Evolutionary conservation across 2,329 filamentous ascomycete genomes (phyloP).

Genomic region (Thielaviopsis punctulata): DNA sequence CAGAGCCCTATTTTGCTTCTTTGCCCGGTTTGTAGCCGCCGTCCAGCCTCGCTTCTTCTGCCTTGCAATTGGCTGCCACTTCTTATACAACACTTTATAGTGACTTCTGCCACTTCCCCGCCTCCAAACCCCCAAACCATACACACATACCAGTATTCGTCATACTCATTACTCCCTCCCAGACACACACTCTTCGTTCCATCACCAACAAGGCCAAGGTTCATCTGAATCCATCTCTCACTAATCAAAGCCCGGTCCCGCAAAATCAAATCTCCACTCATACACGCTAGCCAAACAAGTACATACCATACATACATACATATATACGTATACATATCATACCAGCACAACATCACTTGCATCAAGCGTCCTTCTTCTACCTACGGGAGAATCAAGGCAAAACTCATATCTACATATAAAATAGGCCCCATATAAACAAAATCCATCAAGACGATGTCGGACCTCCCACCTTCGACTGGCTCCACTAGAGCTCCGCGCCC

Average conservation of each 20-base stretch:
- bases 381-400: neutral
- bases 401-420: neutral
- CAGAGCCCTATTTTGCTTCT: neutral
- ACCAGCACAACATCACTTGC: neutral
- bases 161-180: neutral
- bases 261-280: too few relatives aligned
- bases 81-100: too few relatives aligned
- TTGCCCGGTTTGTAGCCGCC: too few relatives aligned
- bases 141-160: neutral
- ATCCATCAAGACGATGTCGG: slow-evolving; percentile 1
- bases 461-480: neutral
- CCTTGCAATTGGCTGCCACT: neutral
- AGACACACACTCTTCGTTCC: neutral
- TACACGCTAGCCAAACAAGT: neutral
- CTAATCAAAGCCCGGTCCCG: too few relatives aligned
- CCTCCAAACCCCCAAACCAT: neutral
- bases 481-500: slow-evolving; percentile 22
- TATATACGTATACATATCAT: neutral
- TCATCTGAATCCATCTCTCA: too few relatives aligned
- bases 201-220: too few relatives aligned
- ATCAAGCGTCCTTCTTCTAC: too few relatives aligned
- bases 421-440: neutral
- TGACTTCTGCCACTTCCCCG: too few relatives aligned
- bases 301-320: neutral
- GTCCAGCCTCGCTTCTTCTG: neutral